Evolutionary conservation across 2,329 filamentous ascomycete genomes (phyloP).

Genomic region (Stachybotrys chartarum): DNA sequence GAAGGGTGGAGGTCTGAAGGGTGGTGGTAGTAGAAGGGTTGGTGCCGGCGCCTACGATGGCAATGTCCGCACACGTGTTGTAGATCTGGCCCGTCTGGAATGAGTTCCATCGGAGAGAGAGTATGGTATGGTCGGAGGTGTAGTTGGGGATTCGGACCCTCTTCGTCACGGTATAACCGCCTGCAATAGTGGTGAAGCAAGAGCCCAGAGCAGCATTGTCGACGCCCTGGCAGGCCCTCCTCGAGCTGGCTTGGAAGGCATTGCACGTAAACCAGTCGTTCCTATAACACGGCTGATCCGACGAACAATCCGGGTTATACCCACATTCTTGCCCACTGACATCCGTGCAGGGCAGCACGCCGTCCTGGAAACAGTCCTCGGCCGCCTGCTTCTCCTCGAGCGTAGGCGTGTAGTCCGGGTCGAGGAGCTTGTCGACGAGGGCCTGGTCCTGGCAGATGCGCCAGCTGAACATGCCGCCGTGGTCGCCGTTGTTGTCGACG

Average conservation of each 20-base stretch:
- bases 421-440: conserved; percentile 42
- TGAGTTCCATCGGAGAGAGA: conserved; percentile 47
- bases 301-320: conserved; percentile 39
- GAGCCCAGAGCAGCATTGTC: conserved; percentile 34
- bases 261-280: conserved; percentile 52
- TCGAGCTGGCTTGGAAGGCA: conserved; percentile 23
- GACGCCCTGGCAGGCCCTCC: conserved; percentile 37
- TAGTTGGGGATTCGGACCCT: conserved; percentile 43
- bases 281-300: conserved; percentile 35
- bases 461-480: conserved; percentile 50
- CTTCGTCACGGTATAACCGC: conserved; percentile 45
- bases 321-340: conserved; percentile 41
- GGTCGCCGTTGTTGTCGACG: conserved; percentile 48
- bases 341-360: conserved; percentile 40
- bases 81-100: conserved; percentile 48
- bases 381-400: conserved; percentile 44
- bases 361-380: conserved; percentile 43
- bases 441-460: conserved; percentile 45
- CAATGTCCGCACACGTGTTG: conserved; percentile 45
- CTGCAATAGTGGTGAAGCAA: conserved; percentile 43
- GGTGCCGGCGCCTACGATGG: conserved; percentile 23
- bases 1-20: conserved; percentile 9
- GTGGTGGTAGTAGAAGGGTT: conserved; percentile 10
- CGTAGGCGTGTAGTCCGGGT: conserved; percentile 38
- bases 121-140: conserved; percentile 39